Conservation (phyloP, 1,139 yeast species). For the Zygotorulaspora mrakii region DNA sequence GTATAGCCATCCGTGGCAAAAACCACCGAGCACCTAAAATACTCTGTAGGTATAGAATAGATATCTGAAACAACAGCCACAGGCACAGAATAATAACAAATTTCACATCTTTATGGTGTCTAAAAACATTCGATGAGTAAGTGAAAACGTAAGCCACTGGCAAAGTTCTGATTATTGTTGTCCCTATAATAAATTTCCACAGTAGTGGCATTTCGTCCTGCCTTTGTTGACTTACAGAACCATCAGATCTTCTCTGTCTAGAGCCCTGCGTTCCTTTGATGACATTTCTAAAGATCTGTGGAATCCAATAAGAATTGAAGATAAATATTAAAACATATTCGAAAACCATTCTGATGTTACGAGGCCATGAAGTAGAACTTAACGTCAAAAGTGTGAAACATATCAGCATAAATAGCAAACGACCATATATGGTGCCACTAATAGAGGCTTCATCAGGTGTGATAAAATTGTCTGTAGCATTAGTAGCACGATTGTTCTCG, state of each 20-base stretch:
- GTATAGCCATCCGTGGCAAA: conserved; percentile 67
- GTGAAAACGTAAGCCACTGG: conserved; percentile 61
- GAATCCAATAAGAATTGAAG: conserved; percentile 80
- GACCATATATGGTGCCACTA: conserved; percentile 57
- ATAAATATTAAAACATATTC: conserved; percentile 53
- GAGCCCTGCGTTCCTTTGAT: conserved; percentile 39
- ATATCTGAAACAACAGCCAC: conserved; percentile 59
- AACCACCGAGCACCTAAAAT: conserved; percentile 78
- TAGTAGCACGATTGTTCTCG: conserved; percentile 20
- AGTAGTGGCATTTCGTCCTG: conserved; percentile 31
- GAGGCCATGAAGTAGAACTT: conserved; percentile 64
- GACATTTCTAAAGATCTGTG: conserved; percentile 79
- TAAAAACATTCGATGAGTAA: conserved; percentile 47
- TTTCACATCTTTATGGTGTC: conserved; percentile 54
- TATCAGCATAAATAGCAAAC: conserved; percentile 59
- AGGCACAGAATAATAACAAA: conserved; percentile 45
- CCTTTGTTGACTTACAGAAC: conserved; percentile 18
- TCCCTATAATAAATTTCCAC: conserved; percentile 58
- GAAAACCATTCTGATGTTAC: conserved; percentile 48
- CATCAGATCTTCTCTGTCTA: conserved; percentile 23
- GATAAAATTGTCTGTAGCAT: conserved; percentile 16
- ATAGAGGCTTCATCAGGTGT: conserved; percentile 53
- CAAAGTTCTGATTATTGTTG: conserved; percentile 55
- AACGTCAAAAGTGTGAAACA: conserved; percentile 55
- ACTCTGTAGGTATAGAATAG: conserved; percentile 57